Base-by-base conservation (phyloP, 106 monocot genomes). In the Posidonia australis region DNA sequence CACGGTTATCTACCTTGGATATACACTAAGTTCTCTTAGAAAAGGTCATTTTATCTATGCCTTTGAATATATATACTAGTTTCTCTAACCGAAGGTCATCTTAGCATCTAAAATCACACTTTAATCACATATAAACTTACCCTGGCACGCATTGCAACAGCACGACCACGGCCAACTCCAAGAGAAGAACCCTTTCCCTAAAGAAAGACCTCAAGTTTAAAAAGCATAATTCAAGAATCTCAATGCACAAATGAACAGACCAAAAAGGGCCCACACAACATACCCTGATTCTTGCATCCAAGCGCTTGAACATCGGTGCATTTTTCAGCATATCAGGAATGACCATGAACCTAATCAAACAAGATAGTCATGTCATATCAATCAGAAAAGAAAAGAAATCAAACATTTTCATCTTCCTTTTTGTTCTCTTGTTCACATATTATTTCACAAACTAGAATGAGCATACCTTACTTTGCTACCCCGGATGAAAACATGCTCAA, bases 261-360 rank as follows among this genome's bases (percentile, higher is more conserved):
- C 17, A 44, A 41, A 25, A 23, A 18, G 10, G n/a, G n/a, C n/a
- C 31, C 23, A 54, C 31, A 42, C 21, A 4, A 53, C 0, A 67
- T 65, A 85, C 92, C 82, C 63, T 87, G 56, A 92, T 87, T 83
- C 78, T 85, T 46, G 92, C 92, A 80, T 92, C 92, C 73, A 88
- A 72, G 21, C 84, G 80, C 66, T 92, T 92, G 70, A 92, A 92
- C 92, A 92, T 92, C 5, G 92, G 92, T 69, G 92, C 92, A 80
- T 92, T 92, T 64, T 88, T 92, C 67, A 88, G 74, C 92, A 92
- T 92, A 72, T 92, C 92, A 68, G 92, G 92, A 65, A 88, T 92
- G 23, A 92, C 84, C 92, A 92, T 92, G 70, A 92, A 88, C 62
- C 92, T 92, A 63, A 54, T 44, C 61, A 47, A 64, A 32, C 29